Base-by-base conservation (phyloP, 139 green algal species). In the Trebouxia sp. region DNA sequence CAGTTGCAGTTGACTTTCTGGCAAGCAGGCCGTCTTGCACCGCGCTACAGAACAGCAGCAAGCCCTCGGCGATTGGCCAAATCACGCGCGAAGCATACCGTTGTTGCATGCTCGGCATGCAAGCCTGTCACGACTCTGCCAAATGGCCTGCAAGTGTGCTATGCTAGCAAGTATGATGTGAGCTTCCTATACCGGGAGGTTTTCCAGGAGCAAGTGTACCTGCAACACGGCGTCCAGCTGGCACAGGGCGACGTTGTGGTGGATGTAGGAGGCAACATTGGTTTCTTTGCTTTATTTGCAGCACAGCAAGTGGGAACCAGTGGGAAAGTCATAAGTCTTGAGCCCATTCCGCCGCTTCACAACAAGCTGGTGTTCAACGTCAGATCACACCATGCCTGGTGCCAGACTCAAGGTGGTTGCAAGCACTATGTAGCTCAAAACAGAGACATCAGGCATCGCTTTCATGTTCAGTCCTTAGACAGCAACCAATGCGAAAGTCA, bases 201-300 rank as follows among this genome's bases (percentile, higher is more conserved):
- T 22, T 72, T 67, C 30, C 43, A 82, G 48, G 42, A 87, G 53
- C 79, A 77, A 22, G 48, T 8, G 14, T 86, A 89, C 51, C 47
- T 83, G 15, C 70, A 65, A 39, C 67, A 84, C 37, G 85, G 83
- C 14, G 30, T 89, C 0, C 8, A 30, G 3, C 6, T 89, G 5
- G 24, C 15, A 26, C 26, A 37, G 20, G 87, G 82, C 2, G 79
- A 80, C n/a, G 55, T 35, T 26, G 84, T 92, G 3, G 38, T 92
- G 7, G 88, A 92, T 80, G 80, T 92, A 1, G 88, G 88, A 5
- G 87, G 79, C 41, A 92, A 92, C 82, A 86, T 90, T 48, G 79
- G 79, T 48, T 53, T 92, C 43, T 92, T 92, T 69, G 50, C 82
- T 10, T 32, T 80, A 32, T 78, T 48, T 37, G 79, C 87, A 8